Evolutionary conservation across 2,329 filamentous ascomycete species (phyloP).

Genomic region (Chaetothyriales sp.): DNA sequence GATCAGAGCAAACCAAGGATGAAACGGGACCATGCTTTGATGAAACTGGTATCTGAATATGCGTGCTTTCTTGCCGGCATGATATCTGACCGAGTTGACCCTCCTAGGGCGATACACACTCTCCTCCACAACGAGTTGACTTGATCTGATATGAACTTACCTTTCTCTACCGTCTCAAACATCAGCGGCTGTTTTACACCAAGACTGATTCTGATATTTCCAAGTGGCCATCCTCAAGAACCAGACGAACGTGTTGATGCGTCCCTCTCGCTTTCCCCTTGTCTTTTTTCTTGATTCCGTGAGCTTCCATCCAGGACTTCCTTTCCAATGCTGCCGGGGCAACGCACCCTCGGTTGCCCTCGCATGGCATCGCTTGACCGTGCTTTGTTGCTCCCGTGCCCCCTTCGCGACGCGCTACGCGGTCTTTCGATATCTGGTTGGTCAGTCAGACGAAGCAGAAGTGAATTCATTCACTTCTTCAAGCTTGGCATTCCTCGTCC

Average conservation of each 20-base stretch:
- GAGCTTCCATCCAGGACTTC: not conserved
- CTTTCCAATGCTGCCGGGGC: not conserved
- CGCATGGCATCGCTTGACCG: not conserved
- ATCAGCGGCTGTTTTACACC: not conserved
- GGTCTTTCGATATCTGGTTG: not conserved
- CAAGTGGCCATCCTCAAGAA: not conserved
- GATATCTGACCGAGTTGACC: not conserved
- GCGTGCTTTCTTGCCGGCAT: not conserved
- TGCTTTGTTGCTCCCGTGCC: not conserved
- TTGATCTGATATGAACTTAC: not conserved
- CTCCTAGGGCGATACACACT: not conserved
- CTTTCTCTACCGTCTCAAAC: not conserved
- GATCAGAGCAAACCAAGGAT: not conserved
- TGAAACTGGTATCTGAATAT: not conserved
- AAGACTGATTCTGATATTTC: not conserved
- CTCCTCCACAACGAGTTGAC: not conserved
- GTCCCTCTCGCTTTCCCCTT: not conserved
- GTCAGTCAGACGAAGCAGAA: not conserved
- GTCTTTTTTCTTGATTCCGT: not conserved
- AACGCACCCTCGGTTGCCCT: not conserved
- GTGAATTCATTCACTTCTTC: not conserved
- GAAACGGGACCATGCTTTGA: not conserved
- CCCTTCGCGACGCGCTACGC: not conserved
- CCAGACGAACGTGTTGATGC: not conserved
- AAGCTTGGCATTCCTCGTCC: not conserved